phyloP scores from a whole-genome alignment of 2,329 filamentous ascomycete species.

The Colletotrichum lupini region DNA sequence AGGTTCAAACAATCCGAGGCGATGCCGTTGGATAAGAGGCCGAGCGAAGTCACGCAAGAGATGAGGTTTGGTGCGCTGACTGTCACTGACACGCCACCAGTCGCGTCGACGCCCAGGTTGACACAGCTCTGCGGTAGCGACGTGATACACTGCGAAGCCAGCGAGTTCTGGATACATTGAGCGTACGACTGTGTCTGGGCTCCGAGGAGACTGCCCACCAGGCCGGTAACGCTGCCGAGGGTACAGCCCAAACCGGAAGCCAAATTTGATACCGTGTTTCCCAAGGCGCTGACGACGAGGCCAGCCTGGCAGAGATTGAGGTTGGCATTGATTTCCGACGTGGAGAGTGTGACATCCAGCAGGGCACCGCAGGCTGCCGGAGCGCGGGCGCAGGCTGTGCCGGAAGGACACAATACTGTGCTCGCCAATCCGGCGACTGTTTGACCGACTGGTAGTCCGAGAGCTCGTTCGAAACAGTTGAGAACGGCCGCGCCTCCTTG shows the following conservation, averaged over 20 bases:
- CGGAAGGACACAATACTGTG: neutral
- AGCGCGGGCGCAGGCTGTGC: neutral
- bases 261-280: neutral
- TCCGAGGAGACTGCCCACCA: neutral
- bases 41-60: conserved; percentile 1
- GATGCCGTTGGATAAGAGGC: neutral
- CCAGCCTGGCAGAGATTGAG: conserved; percentile 2
- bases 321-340: neutral
- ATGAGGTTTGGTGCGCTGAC: neutral
- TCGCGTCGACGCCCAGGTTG: conserved; percentile 12
- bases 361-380: conserved; percentile 7
- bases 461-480: neutral
- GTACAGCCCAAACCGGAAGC: neutral
- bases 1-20: conserved; percentile 21
- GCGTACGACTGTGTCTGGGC: neutral
- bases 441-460: neutral
- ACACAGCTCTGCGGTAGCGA: conserved; percentile 1
- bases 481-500: neutral
- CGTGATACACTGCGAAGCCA: neutral
- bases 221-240: neutral
- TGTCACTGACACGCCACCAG: neutral
- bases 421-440: neutral
- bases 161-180: neutral
- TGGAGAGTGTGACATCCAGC: neutral
- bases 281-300: neutral